These are phyloP conservation scores for Heritiera littoralis DNA, from an alignment of 345 rosid genomes.

Conservation along the genomic window DNA sequence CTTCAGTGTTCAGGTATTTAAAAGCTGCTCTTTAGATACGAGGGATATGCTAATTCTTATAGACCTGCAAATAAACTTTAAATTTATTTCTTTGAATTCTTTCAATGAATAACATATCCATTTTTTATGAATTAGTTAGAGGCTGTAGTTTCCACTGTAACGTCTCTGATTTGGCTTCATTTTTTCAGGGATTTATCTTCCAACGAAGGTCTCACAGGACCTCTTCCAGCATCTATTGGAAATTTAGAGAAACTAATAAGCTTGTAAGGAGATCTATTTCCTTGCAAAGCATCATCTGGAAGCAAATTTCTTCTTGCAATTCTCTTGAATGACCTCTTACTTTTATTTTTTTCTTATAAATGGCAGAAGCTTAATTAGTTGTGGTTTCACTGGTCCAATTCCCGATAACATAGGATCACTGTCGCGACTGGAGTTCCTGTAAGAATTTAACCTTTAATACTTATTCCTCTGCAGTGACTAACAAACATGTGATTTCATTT, in stretches of 20 bases:
- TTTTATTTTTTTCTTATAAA: background rate
- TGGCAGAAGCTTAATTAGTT: slow-evolving; percentile 72
- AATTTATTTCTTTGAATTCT: background rate
- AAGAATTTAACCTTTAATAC: slow-evolving; percentile 28
- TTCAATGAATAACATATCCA: background rate
- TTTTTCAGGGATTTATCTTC: slow-evolving; percentile 78
- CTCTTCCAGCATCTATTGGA: slow-evolving; percentile 67
- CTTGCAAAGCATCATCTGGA: background rate
- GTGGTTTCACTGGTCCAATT: slow-evolving; percentile 65
- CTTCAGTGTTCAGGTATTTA: background rate
- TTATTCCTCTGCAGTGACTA: background rate
- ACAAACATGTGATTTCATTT: background rate
- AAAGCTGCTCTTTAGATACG: background rate
- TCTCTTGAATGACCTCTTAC: slow-evolving; percentile 4
- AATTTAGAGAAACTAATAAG: slow-evolving; percentile 49
- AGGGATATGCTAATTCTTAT: background rate
- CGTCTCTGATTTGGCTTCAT: slow-evolving; percentile 23
- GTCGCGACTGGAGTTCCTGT: slow-evolving; percentile 52
- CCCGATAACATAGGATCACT: slow-evolving; percentile 73
- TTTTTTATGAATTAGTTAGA: slow-evolving; percentile 11
- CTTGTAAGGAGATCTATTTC: slow-evolving; percentile 53
- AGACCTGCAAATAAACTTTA: background rate
- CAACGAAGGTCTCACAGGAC: slow-evolving; percentile 59
- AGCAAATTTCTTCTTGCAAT: background rate
- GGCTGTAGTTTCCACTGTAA: background rate